Base-by-base conservation (phyloP, 2,329 filamentous ascomycete genomes). In the Microsporum ferrugineum region DNA sequence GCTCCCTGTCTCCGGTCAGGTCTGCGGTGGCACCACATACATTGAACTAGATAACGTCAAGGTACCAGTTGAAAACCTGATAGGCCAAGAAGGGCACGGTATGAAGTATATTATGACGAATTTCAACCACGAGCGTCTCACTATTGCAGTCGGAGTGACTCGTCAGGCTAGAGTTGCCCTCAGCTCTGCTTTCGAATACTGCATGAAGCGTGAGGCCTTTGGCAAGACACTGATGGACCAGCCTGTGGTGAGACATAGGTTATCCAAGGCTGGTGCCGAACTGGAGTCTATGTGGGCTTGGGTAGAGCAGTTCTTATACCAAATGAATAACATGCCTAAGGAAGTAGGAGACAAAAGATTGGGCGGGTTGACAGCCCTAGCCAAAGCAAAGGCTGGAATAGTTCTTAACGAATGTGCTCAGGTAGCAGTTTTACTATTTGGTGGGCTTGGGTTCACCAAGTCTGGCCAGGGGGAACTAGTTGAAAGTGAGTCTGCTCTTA, bases 91-190 rank as follows among this genome's bases (percentile, higher is more conserved):
- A 71, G 87, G 86, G 8, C 76, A 81, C 67, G 88, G 88, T 3
- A 89, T 91, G 86, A 80, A 78, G 62, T 88, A 88, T 68, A 82
- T 88, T 68, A 88, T 88, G 85, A 86, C 83, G 60, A 88, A 90
- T 74, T 90, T 90, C 80, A 90, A 90, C 75, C 87, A 90, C 71
- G 88, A 91, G 71, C 82, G 87, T 0, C 76, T 90, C 8, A 79
- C 79, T 14, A 88, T 90, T 64, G 78, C 84, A 0, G 82, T 89
- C 12, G 80, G 82, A 0, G 80, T 82, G 0, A 87, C 85, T 1
- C 78, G 87, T 2, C 79, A 84, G 67, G 79, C 85, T 0, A 78
- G 82, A 6, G 83, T 87, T 1, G 84, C 83, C 0, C 75, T 88
- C 1, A 73, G 77, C 12, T 70, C 82, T 0, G 84, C 85, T 0